A percentile compares a stretch with the other conserved stretches of the same genome.
These are phyloP conservation scores for Funneliformis geosporum DNA, from an alignment of 192 early-diverging fungal genomes.

Conservation along the genomic window DNA sequence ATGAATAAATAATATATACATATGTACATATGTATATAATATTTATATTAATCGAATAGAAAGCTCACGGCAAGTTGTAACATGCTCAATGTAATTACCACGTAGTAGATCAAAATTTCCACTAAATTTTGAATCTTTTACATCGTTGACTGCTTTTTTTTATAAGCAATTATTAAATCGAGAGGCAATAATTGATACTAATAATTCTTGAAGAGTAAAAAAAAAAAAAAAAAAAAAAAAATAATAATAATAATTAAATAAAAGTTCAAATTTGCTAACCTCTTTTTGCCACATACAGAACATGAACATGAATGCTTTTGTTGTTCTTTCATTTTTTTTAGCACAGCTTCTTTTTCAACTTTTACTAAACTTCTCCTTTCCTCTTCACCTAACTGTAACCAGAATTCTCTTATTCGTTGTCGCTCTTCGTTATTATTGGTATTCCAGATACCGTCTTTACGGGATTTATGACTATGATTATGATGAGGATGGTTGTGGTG, in stretches of 20 bases:
- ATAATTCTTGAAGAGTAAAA: neutral
- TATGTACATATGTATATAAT: too few species aligned
- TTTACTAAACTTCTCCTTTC: constrained; percentile 78
- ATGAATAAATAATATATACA: too few species aligned
- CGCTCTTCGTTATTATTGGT: constrained; percentile 74
- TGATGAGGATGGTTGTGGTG: constrained; percentile 31
- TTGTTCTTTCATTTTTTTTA: constrained; percentile 90
- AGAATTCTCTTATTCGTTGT: constrained; percentile 80
- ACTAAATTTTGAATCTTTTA: too few species aligned
- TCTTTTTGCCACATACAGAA: constrained; percentile 77
- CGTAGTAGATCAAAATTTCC: too few species aligned
- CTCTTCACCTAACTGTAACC: constrained; percentile 79
- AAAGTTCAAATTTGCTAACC: constrained; percentile 48
- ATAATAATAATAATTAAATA: too few species aligned
- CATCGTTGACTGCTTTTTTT: neutral
- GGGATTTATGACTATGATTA: constrained; percentile 41
- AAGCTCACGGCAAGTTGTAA: too few species aligned
- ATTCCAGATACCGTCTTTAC: constrained; percentile 65
- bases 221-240: too few species aligned
- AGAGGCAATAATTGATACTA: neutral
- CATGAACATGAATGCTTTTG: constrained; percentile 84
- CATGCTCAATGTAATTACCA: too few species aligned
- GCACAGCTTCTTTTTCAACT: constrained; percentile 82
- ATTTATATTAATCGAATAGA: too few species aligned
- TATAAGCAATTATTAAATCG: neutral